phyloP scores from a whole-genome alignment of 2,329 filamentous ascomycete genomes.

The Karstenula rhodostoma region DNA sequence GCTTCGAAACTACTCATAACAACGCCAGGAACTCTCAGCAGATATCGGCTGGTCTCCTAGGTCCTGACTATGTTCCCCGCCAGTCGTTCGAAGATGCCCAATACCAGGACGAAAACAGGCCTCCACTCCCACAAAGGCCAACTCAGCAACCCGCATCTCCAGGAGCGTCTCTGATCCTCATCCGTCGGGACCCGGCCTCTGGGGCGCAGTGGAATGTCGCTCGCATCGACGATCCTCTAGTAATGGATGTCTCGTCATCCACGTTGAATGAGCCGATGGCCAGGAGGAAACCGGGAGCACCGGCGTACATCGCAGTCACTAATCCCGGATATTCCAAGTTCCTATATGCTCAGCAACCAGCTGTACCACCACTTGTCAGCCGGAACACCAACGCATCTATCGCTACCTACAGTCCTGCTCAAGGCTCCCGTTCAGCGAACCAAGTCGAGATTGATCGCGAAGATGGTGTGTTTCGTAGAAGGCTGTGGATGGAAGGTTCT shows the following conservation, averaged over 20 bases:
- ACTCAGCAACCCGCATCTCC: slow-evolving; percentile 24
- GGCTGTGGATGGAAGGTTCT: slow-evolving; percentile 59
- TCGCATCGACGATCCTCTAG: slow-evolving; percentile 56
- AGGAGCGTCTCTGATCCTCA: slow-evolving; percentile 55
- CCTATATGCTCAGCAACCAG: slow-evolving; percentile 40
- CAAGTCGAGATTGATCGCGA: slow-evolving; percentile 5
- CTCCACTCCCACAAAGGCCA: slow-evolving; percentile 30
- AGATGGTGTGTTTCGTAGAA: slow-evolving; percentile 50
- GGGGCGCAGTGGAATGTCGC: slow-evolving; percentile 62
- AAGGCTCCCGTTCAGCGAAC: not conserved
- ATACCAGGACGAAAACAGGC: slow-evolving; percentile 31
- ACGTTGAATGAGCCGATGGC: slow-evolving; percentile 36
- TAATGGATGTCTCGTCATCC: slow-evolving; percentile 56
- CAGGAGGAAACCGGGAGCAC: slow-evolving; percentile 51
- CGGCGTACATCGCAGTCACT: slow-evolving; percentile 62
- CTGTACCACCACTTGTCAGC: slow-evolving; percentile 21
- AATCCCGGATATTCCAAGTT: slow-evolving; percentile 69
- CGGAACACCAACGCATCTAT: slow-evolving; percentile 27
- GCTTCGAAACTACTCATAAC: slow-evolving; percentile 41
- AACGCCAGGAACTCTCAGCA: slow-evolving; percentile 21
- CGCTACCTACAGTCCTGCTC: slow-evolving; percentile 18
- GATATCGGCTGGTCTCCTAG: slow-evolving; percentile 23
- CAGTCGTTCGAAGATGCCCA: slow-evolving; percentile 35
- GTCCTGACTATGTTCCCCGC: slow-evolving; percentile 31
- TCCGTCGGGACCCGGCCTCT: slow-evolving; percentile 59